phyloP scores from a whole-genome alignment of 78 protist genomes.

The Corallochytrium limacisporum region DNA sequence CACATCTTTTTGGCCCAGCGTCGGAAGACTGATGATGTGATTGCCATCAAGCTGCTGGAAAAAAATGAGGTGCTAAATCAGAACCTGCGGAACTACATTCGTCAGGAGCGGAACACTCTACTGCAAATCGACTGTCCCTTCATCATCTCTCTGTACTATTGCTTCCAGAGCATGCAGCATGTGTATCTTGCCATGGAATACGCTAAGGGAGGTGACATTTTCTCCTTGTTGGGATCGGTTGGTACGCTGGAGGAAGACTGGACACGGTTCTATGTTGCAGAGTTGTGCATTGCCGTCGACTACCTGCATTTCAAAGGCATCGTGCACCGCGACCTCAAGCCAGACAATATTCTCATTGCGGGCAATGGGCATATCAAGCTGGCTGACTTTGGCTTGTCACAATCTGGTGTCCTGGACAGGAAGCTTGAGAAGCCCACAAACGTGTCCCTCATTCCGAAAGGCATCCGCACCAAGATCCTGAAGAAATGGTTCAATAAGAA shows the following conservation, averaged over 20 bases:
- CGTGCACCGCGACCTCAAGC: conserved; percentile 56
- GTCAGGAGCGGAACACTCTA: too few species aligned
- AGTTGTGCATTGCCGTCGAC: conserved; percentile 42
- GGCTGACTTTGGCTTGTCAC: conserved; percentile 48
- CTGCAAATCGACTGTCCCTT: too few species aligned
- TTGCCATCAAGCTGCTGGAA: too few species aligned
- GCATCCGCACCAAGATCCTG: not conserved
- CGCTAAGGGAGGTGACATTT: conserved; percentile 10
- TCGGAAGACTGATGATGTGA: too few species aligned
- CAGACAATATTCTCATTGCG: conserved; percentile 43
- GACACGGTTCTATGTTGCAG: conserved; percentile 36
- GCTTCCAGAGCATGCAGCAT: too few species aligned
- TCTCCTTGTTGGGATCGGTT: not conserved
- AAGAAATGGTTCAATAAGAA: not conserved
- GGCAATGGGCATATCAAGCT: conserved; percentile 41
- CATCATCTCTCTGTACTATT: too few species aligned
- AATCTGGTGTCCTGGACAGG: not conserved
- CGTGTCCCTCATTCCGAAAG: not conserved
- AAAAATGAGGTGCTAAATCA: too few species aligned
- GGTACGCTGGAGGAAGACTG: not conserved
- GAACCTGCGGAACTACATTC: too few species aligned
- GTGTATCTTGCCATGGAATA: too few species aligned
- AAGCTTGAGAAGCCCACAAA: not conserved
- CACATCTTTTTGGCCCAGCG: too few species aligned
- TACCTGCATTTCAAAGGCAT: conserved; percentile 33